Conservation (phyloP, 1,284 basidiomycete genomes). For the Meira miltonrushii region DNA sequence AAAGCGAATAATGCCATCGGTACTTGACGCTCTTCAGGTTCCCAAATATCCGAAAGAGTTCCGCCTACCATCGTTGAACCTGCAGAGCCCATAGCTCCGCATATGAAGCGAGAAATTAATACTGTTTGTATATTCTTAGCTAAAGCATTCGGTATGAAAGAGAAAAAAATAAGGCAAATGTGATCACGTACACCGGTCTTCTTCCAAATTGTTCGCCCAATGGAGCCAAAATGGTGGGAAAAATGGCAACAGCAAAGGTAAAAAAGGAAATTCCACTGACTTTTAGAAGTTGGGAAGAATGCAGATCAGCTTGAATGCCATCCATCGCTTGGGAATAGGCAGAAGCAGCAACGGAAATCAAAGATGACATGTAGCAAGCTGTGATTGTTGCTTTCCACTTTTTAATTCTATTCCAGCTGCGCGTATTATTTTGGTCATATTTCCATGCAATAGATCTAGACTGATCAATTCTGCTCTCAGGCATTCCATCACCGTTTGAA, state of each 20-base stretch:
- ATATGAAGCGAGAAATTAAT: constrained; percentile 65
- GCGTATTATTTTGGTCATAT: constrained; percentile 3
- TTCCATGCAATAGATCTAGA: no score
- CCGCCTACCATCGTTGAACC: constrained; percentile 72
- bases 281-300: constrained; percentile 1
- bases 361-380: constrained; percentile 10
- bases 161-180: constrained; percentile 58
- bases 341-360: constrained; percentile 6
- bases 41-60: constrained; percentile 58
- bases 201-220: constrained; percentile 73
- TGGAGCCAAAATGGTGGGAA: constrained; percentile 63
- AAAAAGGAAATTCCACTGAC: constrained; percentile 17
- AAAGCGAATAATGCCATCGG: constrained; percentile 59
- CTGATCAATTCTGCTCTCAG: no score
- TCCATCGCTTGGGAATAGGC: constrained; percentile 11
- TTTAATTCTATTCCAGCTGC: neutral
- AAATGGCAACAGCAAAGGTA: constrained; percentile 63
- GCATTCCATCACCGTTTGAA: no score
- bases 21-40: constrained; percentile 55
- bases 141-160: constrained; percentile 31
- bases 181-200: constrained; percentile 64
- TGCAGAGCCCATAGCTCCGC: constrained; percentile 63
- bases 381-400: constrained; percentile 7
- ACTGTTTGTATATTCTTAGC: constrained; percentile 67
- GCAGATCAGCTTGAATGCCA: constrained; percentile 9